These are phyloP conservation scores for Blastobotrys niveus DNA, from an alignment of 1,139 yeast species.

Conservation along the genomic window DNA sequence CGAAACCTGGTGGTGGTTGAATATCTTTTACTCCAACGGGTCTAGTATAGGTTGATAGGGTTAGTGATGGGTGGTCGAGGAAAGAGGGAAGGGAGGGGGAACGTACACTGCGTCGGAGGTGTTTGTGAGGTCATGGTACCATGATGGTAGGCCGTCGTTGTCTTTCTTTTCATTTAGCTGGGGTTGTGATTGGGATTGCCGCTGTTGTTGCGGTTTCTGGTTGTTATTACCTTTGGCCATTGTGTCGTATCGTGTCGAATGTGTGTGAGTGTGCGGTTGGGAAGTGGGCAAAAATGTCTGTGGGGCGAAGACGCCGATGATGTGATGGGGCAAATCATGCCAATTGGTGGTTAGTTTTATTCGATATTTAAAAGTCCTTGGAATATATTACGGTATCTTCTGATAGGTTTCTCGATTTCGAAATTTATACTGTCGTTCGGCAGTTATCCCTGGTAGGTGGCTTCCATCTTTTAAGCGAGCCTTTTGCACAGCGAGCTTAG, in stretches of 20 bases:
- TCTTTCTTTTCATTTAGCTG: neutral
- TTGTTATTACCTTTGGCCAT: neutral
- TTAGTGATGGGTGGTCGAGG: neutral
- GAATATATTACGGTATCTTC: too few species aligned
- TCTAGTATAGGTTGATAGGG: constrained; percentile 5
- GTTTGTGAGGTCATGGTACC: constrained; percentile 29
- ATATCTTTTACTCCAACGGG: constrained; percentile 14
- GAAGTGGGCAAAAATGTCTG: neutral
- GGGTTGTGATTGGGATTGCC: too few species aligned
- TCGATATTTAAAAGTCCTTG: too few species aligned
- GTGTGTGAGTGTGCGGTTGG: neutral
- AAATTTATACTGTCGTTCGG: too few species aligned
- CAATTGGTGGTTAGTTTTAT: too few species aligned
- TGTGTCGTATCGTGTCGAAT: neutral
- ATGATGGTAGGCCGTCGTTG: constrained; percentile 20
- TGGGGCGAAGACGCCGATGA: neutral
- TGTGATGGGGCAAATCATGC: too few species aligned
- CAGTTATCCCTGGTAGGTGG: too few species aligned
- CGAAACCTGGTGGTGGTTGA: constrained; percentile 19
- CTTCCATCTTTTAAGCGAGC: too few species aligned
- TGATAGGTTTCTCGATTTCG: too few species aligned
- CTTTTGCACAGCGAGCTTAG: too few species aligned
- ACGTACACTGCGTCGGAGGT: constrained; percentile 22
- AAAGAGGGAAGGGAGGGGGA: too few species aligned
- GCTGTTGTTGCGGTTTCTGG: neutral